Evolutionary conservation across 768 basidiomycete species (phyloP), one percentile per base, ranked within the genome.

Genomic region (Rhizopogon vulgaris): DNA sequence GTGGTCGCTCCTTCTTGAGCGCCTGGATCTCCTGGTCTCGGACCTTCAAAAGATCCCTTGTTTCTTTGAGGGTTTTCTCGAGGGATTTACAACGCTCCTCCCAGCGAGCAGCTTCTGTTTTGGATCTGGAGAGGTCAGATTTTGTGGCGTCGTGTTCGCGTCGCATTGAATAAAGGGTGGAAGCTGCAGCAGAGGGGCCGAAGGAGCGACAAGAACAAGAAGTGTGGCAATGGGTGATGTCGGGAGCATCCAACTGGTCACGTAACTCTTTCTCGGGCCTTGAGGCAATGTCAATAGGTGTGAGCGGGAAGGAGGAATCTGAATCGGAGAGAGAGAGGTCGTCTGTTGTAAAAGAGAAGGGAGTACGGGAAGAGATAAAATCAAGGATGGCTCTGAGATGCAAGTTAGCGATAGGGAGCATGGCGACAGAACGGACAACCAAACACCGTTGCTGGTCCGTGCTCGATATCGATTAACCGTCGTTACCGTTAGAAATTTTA

Each of bases 11-110:
- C 55, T 60, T 67, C 56, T 67, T 79, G 60, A 84, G 63, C 51
- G 69, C 69, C 30, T 84, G 82, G 42, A 85, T 65, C 69, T 88
- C 85, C 41, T 69, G 59, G 54, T 88, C 87, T 54, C 79, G 77
- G 1, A 71, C 56, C 52, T 74, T 76, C 57, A 88, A 64, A 43
- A 80, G 56, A 11, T 87, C 84, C 46, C 78, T 74, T 43, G 83
- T 80, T 58, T 87, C 85, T 59, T 74, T 78, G 52, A 89, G 69
- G 15, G 81, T 74, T 58, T 71, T 77, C 59, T 89, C 86, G 45
- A 88, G 72, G 62, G 74, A 65, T 64, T 73, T 78, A 67, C 79
- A 84, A 14, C 79, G 76, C 56, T 87, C 87, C 49, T 84, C 77
- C 32, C 84, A 69, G 42, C 76, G 78, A 27, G 75, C 66, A 18